These are phyloP conservation scores for Knufia fluminis DNA, from an alignment of 2,329 filamentous ascomycete genomes.

Conservation along the genomic window DNA sequence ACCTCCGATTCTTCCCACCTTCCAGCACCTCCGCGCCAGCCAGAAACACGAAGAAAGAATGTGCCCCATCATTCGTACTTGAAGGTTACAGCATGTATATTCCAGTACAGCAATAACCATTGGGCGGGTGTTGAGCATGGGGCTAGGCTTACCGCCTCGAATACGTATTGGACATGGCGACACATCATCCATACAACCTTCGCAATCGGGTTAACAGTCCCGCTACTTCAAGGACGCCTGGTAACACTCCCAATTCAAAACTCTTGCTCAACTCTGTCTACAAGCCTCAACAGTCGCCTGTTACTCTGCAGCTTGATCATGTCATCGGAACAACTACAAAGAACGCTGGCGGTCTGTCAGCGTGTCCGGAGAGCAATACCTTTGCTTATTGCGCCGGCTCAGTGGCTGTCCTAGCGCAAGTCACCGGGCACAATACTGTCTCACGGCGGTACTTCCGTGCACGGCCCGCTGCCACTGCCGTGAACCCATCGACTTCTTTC, in stretches of 20 bases:
- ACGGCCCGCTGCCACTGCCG: constrained; percentile 58
- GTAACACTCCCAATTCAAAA: constrained; percentile 12
- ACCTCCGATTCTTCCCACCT: too few species aligned
- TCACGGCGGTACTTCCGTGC: constrained; percentile 86
- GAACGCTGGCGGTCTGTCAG: constrained; percentile 78
- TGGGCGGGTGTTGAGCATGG: background rate
- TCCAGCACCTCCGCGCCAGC: too few species aligned
- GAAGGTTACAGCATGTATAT: too few species aligned
- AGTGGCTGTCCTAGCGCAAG: constrained; percentile 78
- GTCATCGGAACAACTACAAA: constrained; percentile 82
- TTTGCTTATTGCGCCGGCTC: constrained; percentile 92
- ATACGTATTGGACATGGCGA: constrained; percentile 18
- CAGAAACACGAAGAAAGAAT: too few species aligned
- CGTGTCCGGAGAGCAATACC: constrained; percentile 55
- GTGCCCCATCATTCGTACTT: too few species aligned
- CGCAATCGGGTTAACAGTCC: constrained; percentile 20
- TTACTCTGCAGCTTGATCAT: constrained; percentile 18
- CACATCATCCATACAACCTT: constrained; percentile 21
- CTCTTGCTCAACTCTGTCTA: constrained; percentile 5
- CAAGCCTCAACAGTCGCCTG: constrained; percentile 14
- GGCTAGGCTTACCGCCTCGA: background rate
- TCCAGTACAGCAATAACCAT: too few species aligned
- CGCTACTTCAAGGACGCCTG: constrained; percentile 12
- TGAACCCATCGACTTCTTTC: constrained; percentile 50
- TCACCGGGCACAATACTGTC: constrained; percentile 55